Percentiles rank a stretch among this genome's conserved stretches.
These are phyloP conservation scores for Rubia occidens DNA, from an alignment of 305 asterid genomes.

Conservation along the genomic window DNA sequence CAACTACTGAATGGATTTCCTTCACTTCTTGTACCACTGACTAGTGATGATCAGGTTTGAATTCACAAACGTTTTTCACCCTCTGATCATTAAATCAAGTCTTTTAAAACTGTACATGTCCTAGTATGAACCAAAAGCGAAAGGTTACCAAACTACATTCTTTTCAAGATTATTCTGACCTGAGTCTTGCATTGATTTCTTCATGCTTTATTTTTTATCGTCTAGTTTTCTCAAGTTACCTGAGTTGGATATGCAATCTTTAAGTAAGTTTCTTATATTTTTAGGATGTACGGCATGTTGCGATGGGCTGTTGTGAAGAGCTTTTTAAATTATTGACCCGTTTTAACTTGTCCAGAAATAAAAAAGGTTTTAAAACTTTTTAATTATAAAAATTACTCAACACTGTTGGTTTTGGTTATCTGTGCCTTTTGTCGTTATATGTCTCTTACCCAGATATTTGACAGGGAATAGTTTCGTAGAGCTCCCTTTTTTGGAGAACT, in stretches of 20 bases:
- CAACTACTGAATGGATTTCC: slow-evolving; percentile 48
- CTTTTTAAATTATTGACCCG: slow-evolving; percentile 39
- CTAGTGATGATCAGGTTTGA: slow-evolving; percentile 71
- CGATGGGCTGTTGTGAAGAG: slow-evolving; percentile 66
- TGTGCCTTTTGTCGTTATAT: not conserved
- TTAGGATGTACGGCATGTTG: slow-evolving; percentile 59
- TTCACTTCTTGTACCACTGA: slow-evolving; percentile 61
- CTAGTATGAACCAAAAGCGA: not conserved
- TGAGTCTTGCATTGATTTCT: not conserved
- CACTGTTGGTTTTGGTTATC: slow-evolving; percentile 4
- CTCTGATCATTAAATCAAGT: not conserved
- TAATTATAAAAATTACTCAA: not conserved
- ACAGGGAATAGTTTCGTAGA: slow-evolving; percentile 45
- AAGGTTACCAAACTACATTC: not conserved
- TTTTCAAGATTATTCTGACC: not conserved
- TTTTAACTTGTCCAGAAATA: slow-evolving; percentile 26
- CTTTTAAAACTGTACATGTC: not conserved
- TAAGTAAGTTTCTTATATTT: slow-evolving; percentile 14
- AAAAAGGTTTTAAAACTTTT: slow-evolving; percentile 36
- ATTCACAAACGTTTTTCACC: slow-evolving; percentile 2
- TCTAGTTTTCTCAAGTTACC: not conserved
- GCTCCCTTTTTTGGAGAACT: slow-evolving; percentile 63
- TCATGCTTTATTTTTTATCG: not conserved
- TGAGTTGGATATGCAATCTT: not conserved
- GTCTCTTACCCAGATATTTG: slow-evolving; percentile 24